Conservation (phyloP, 2,329 filamentous ascomycete species). For the Diaporthe sp. region DNA sequence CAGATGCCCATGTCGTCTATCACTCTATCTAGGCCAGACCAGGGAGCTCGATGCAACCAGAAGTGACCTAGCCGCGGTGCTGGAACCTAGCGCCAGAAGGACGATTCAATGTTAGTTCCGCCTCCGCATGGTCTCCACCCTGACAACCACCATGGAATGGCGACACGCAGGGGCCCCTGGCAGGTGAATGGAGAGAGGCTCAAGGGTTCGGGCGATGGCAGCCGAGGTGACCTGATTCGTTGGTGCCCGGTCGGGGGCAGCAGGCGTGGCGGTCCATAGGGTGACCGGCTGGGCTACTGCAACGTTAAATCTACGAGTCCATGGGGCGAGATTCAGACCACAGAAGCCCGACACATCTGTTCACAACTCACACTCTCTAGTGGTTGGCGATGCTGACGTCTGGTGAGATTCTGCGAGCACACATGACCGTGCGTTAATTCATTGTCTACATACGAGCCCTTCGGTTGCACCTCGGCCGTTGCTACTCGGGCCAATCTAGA, state of each 20-base stretch:
- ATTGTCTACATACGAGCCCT: not conserved
- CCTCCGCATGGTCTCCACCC: conserved; percentile 31
- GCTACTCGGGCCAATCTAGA: conserved; percentile 7
- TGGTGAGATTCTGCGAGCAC: not conserved
- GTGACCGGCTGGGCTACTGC: conserved; percentile 13
- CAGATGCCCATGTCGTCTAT: conserved; percentile 16
- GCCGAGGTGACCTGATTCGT: conserved; percentile 21
- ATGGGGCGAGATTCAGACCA: not conserved
- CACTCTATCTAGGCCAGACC: conserved; percentile 19
- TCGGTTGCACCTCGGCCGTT: conserved; percentile 16
- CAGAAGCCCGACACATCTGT: not conserved
- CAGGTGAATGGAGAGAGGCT: not conserved
- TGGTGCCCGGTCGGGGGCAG: not conserved
- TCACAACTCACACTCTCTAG: not conserved
- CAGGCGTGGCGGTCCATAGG: conserved; percentile 4
- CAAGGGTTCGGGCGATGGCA: conserved; percentile 21
- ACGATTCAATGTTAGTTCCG: conserved; percentile 30
- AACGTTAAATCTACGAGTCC: conserved; percentile 30
- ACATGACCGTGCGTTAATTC: not conserved
- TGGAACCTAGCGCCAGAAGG: conserved; percentile 12
- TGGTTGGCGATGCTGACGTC: conserved; percentile 6
- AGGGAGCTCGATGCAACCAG: conserved; percentile 20
- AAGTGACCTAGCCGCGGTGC: conserved; percentile 25
- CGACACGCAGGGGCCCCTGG: conserved; percentile 9
- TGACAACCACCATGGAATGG: conserved; percentile 10